A percentile compares a stretch with the other conserved stretches of the same genome.
phyloP scores from a whole-genome alignment of 441 rosid species.

The Bocquillonia castaneifolia region DNA sequence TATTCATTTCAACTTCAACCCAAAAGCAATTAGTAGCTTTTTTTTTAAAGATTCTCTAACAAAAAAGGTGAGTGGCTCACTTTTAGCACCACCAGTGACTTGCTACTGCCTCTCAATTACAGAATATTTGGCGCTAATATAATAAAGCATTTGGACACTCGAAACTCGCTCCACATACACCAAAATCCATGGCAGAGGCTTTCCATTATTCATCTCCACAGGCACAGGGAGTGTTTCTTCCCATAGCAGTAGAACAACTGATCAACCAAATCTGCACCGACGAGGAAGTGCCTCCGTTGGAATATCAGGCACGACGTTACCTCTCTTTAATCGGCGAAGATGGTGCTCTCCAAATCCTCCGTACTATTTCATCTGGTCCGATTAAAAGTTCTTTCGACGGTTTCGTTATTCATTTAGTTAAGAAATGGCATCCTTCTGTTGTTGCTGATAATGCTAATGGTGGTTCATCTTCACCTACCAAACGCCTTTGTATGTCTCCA shows the following conservation, averaged over 20 bases:
- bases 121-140: no score
- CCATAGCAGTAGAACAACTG: constrained; percentile 35
- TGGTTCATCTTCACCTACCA: no score
- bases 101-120: no score
- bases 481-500: constrained; percentile 23
- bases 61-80: no score
- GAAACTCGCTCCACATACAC: background rate
- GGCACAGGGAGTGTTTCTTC: constrained; percentile 22
- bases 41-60: no score
- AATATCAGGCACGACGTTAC: constrained; percentile 17
- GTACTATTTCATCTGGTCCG: background rate
- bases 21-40: no score
- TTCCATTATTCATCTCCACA: background rate
- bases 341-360: constrained; percentile 32
- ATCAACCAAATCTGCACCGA: constrained; percentile 34
- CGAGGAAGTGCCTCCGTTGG: constrained; percentile 29
- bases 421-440: background rate
- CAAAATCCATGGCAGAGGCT: constrained; percentile 4
- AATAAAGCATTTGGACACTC: no score
- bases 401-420: constrained; percentile 12
- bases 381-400: constrained; percentile 26
- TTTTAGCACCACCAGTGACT: no score
- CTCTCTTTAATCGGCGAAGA: constrained; percentile 40
- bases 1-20: no score
- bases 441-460: no score